Evolutionary conservation across 2,329 filamentous ascomycete species (phyloP), one percentile per base, ranked within the genome.

Genomic region (Penicillium sp.): DNA sequence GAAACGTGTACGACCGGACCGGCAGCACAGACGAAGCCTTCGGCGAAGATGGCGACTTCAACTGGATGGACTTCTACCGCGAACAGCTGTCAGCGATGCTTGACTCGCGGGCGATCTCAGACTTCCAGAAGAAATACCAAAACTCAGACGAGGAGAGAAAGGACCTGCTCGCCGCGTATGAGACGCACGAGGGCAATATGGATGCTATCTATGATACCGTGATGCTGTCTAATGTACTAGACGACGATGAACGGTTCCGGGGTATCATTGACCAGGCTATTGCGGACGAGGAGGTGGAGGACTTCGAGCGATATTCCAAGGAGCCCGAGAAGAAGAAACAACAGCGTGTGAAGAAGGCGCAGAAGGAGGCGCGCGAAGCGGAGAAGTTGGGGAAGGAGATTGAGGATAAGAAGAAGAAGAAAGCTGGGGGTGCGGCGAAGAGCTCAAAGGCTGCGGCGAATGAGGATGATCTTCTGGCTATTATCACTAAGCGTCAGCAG

Each of bases 41-140:
- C 23, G 83, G 82, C 33, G 77, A 81, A 51, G 89, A 91, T 71
- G 83, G 85, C 4, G 89, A 88, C 54, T 99, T 97, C 78, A 85
- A 91, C 80, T 99, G 94, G 94, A 82, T 85, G 54, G 88, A 90
- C 48, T 99, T 92, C 80, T 99, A 95, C 80, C 86, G 87, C 54
- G 86, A 89, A 63, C 92, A 96, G 68, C 96, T 88, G 73, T 85
- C 84, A 50, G 88, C 93, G 56, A 82, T 91, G 27, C 82, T 99
- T 50, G 92, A 86, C 19, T 78, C 82, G 3, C 86, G 90, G 59
- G 85, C 86, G 4, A 93, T 99, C 65, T 82, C 88, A 55, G 84
- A 86, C 55, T 90, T 97, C 69, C 85, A 89, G 58, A 78, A 81
- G 31, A 82, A 88, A 63, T 99, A 97, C 80, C 92, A 93, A 77